phyloP scores from a whole-genome alignment of 1,139 yeast species.

The Taiozyma sp. region DNA sequence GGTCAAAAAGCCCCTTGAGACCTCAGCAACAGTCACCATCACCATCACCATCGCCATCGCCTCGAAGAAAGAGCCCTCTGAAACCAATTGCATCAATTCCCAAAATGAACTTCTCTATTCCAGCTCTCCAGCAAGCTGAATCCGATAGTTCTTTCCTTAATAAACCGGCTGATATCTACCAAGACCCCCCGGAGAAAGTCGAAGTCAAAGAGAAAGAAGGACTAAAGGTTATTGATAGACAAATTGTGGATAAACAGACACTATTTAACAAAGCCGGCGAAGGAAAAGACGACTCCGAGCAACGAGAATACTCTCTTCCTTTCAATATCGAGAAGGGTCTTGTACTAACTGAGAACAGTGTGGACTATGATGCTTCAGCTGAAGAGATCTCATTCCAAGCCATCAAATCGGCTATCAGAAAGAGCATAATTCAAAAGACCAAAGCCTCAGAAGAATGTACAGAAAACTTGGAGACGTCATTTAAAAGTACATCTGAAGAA shows the following conservation, averaged over 20 bases:
- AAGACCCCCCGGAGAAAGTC: neutral
- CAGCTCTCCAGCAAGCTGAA: neutral
- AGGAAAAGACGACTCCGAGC: neutral
- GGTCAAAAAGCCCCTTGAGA: conserved; percentile 3
- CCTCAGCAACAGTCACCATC: neutral
- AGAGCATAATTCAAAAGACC: conserved; percentile 16
- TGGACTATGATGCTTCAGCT: conserved; percentile 15
- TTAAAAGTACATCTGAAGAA: conserved; percentile 19
- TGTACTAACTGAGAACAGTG: conserved; percentile 4
- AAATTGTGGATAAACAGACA: neutral
- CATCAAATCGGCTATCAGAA: conserved; percentile 26
- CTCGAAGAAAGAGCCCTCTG: neutral
- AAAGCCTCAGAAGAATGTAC: conserved; percentile 8
- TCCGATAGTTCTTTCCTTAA: neutral
- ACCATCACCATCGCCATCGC: neutral
- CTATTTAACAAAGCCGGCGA: neutral
- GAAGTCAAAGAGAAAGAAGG: neutral
- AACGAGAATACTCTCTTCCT: neutral
- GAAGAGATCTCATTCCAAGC: conserved; percentile 27
- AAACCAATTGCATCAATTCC: neutral
- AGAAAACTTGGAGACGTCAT: conserved; percentile 13
- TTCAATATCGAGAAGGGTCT: neutral
- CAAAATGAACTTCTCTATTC: neutral
- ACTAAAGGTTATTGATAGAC: neutral
- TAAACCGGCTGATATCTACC: neutral